phyloP scores from a whole-genome alignment of 1,284 basidiomycete genomes.

The Trichosporon coremiiforme region DNA sequence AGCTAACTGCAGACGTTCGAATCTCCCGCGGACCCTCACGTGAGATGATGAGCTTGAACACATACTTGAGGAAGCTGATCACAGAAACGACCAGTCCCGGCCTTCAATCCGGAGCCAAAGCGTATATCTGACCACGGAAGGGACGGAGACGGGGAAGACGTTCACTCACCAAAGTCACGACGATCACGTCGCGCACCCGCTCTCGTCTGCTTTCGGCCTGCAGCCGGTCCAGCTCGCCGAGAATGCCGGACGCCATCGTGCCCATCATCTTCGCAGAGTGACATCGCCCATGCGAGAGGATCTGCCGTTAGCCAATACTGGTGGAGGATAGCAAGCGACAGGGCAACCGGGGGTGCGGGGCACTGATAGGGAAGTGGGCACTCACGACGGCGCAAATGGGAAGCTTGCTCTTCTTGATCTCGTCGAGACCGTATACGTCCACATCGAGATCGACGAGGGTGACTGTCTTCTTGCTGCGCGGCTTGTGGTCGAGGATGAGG shows the following conservation, averaged over 20 bases:
- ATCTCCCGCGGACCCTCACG: too few species aligned
- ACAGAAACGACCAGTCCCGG: too few species aligned
- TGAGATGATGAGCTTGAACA: too few species aligned
- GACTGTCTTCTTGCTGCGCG: slow-evolving; percentile 24
- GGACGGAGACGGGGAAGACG: neutral
- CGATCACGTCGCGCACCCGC: slow-evolving; percentile 45
- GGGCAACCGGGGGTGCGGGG: too few species aligned
- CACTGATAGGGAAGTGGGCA: neutral
- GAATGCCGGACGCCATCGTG: slow-evolving; percentile 42
- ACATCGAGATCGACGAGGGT: slow-evolving; percentile 43
- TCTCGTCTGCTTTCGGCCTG: slow-evolving; percentile 22
- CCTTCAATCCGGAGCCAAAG: too few species aligned
- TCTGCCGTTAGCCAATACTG: slow-evolving; percentile 28
- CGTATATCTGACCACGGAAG: too few species aligned
- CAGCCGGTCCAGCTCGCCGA: slow-evolving; percentile 36
- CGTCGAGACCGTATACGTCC: slow-evolving; percentile 48
- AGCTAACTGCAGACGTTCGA: too few species aligned
- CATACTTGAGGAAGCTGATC: too few species aligned
- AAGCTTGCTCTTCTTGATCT: slow-evolving; percentile 38
- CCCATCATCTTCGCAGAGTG: slow-evolving; percentile 44
- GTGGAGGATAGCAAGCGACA: neutral
- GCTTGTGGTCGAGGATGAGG: slow-evolving; percentile 35
- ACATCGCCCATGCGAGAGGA: slow-evolving; percentile 47
- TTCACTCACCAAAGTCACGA: slow-evolving; percentile 51
- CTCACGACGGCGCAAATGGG: slow-evolving; percentile 45